Conservation (phyloP, 257 asterid genomes). For the Hygrophila difformis region DNA sequence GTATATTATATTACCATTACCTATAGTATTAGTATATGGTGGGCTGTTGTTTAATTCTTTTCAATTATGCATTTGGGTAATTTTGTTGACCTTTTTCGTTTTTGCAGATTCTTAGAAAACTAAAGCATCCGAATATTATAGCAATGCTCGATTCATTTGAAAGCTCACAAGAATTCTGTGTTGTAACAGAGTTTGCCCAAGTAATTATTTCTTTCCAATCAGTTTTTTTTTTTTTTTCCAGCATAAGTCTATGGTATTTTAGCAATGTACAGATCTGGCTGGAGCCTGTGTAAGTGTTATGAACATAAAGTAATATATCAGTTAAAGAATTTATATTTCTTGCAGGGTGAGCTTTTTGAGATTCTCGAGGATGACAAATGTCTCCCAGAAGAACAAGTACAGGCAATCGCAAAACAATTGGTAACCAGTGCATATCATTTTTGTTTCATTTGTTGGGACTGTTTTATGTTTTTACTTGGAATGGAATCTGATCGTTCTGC, state of each 20-base stretch:
- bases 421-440: slow-evolving; percentile 28
- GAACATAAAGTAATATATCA: slow-evolving; percentile 9
- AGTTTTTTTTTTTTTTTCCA: slow-evolving; percentile 11
- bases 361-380: slow-evolving; percentile 97
- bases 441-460: slow-evolving; percentile 5
- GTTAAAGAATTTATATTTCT: slow-evolving; percentile 18
- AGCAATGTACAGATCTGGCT: too few species aligned
- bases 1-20: too few species aligned
- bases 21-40: slow-evolving; percentile 7
- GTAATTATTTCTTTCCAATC: slow-evolving; percentile 27
- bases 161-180: slow-evolving; percentile 95
- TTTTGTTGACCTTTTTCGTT: slow-evolving; percentile 11
- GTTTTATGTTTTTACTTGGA: background rate
- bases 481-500: slow-evolving; percentile 7
- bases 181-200: slow-evolving; percentile 94
- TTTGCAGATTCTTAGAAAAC: slow-evolving; percentile 81
- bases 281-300: too few species aligned
- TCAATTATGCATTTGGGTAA: slow-evolving; percentile 8
- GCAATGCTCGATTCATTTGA: slow-evolving; percentile 97
- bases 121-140: slow-evolving; percentile 88
- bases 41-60: slow-evolving; percentile 1
- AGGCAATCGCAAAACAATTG: slow-evolving; percentile 97
- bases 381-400: slow-evolving; percentile 99
- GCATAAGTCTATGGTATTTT: too few species aligned
- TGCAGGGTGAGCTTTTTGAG: slow-evolving; percentile 95